Evolutionary conservation across 2,329 filamentous ascomycete genomes (phyloP), one percentile per base, ranked within the genome.

Genomic region (Sodiomyces alkalinus): DNA sequence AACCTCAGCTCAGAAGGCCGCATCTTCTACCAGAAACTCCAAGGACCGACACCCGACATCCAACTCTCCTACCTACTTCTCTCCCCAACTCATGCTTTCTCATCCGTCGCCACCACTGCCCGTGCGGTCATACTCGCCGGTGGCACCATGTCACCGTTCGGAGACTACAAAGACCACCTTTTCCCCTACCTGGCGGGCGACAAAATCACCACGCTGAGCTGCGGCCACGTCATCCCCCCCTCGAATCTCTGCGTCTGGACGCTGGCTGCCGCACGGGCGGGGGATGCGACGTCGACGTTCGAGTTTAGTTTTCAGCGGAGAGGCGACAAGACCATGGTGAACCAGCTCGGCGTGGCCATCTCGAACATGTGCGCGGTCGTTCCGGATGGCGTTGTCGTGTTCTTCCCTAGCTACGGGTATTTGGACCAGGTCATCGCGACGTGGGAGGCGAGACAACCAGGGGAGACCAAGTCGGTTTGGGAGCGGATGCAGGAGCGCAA

Each of bases 81-180:
- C 1, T 90, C 93, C 18, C 87, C 90, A 1, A 86, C 86, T 0
- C 75, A 87, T 42, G 82, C 92, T 39, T 96, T 98, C 51, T 78
- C 78, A 6, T 80, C 86, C 8, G 79, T 96, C 28, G 82, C 87
- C 2, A 74, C 81, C 17, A 74, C 80, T 36, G 83, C 90, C 1
- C 68, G 85, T 33, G 81, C 87, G 2, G 80, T 98, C 4, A 78
- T 98, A 22, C 60, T 98, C 4, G 90, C 86, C 0, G 90, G 90
- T 33, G 90, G 90, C 14, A 98, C 90, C 16, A 96, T 98, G 90
- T 92, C 90, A 3, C 90, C 90, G 0, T 92, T 96, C 59, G 70
- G 77, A 15, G 90, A 96, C 53, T 98, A 93, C 52, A 74, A 68
- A 19, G 67, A 78, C 4, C 81, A 94, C 42, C 62, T 98, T 0